Evolutionary conservation across 1,139 yeast species (phyloP).

Genomic region (Yamadazyma triangularis): DNA sequence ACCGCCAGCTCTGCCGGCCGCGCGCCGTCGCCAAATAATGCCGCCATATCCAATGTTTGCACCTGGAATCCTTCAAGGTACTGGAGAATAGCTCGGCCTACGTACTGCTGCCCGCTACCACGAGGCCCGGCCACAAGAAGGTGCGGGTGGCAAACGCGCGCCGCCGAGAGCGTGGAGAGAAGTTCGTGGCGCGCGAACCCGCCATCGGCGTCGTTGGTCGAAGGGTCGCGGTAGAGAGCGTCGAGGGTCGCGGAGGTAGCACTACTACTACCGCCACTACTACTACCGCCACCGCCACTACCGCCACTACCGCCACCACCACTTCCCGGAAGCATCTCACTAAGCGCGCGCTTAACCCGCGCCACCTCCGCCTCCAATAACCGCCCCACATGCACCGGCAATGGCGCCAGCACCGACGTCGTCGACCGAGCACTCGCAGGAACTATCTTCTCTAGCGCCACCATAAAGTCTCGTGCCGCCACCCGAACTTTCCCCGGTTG

Average conservation of each 20-base stretch:
- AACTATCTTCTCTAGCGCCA: constrained; percentile 79
- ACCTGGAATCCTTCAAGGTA: constrained; percentile 87
- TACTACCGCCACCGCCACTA: too few relatives aligned
- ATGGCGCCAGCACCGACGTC: constrained; percentile 67
- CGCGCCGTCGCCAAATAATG: constrained; percentile 74
- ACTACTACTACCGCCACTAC: too few relatives aligned
- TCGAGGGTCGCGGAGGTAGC: too few relatives aligned
- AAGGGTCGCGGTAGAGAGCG: too few relatives aligned
- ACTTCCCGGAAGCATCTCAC: too few relatives aligned
- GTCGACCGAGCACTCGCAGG: constrained; percentile 92
- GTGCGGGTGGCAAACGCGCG: constrained; percentile 81
- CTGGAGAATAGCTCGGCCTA: constrained; percentile 79
- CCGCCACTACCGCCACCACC: too few relatives aligned
- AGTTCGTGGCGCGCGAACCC: constrained; percentile 69
- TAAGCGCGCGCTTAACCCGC: too few relatives aligned
- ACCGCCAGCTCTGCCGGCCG: constrained; percentile 81
- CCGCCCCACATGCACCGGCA: constrained; percentile 71
- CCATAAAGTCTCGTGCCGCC: constrained; percentile 81
- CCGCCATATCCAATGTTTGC: constrained; percentile 79
- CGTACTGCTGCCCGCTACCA: constrained; percentile 89
- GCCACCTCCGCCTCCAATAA: constrained; percentile 48
- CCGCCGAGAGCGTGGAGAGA: constrained; percentile 51
- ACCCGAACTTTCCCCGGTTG: constrained; percentile 72
- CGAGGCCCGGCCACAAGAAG: constrained; percentile 64
- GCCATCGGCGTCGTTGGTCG: constrained; percentile 53